Base-by-base conservation (phyloP, 2,329 filamentous ascomycete genomes). In the Xylaria sp. region DNA sequence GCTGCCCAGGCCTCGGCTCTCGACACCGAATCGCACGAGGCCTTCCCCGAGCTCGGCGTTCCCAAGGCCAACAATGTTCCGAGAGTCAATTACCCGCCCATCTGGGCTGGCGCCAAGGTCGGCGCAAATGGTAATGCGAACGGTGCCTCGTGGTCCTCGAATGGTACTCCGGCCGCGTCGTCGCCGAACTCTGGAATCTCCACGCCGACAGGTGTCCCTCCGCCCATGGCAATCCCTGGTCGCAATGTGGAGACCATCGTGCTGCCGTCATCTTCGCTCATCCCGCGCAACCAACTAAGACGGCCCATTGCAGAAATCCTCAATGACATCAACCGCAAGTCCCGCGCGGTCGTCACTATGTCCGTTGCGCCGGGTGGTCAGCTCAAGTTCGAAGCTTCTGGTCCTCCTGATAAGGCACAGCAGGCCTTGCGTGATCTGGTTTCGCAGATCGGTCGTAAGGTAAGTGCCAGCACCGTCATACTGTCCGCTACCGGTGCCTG, bases 251-350 rank as follows among this genome's bases (percentile, higher is more conserved):
- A 96, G 74, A 83, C 83, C 46, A 85, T 95, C 65, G 82, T 84
- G 30, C 82, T 96, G 61, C 85, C 88, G 57, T 85, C 89, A 7
- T 83, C 86, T 51, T 88, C 94, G 72, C 84, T 97, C 72, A 82
- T 90, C 52, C 87, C 91, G 16, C 85, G 88, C 49, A 80, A 79
- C 61, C 87, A 96, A 73, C 79, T 97, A 70, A 95, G 90, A 80
- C 91, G 91, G 67, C 91, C 93, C 6, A 81, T 97, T 55, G 80
- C 85, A 37, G 93, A 97, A 66, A 87, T 94, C 65, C 79, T 97
- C 71, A 90, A 91, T 72, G 92, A 97, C 66, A 90, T 97, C 76
- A 97, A 96, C 77, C 90, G 89, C 76, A 90, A 89, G 71, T 96
- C 91, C 62, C 92, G 93, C 72, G 92, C 92, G 60, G 90, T 86